Evolutionary conservation across 176 grass and related monocot genomes (phyloP), one percentile per base, ranked within the genome.

Genomic region (Aegilops bicornis): DNA sequence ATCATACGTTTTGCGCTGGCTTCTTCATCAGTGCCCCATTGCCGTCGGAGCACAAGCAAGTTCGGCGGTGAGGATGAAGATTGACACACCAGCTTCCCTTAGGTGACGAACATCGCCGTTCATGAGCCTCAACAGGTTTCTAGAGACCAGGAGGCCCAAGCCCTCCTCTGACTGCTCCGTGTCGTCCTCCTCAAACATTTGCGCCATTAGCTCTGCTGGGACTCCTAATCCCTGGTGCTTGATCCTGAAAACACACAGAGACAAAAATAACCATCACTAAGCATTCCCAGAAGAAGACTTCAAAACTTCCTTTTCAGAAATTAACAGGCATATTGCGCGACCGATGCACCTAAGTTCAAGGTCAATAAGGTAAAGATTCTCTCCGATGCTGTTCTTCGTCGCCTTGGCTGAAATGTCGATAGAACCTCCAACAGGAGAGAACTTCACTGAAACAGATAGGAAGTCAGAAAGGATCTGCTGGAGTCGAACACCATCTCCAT

Each of bases 391-490:
- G 40, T 92, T 89, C 79, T 94, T 98, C 9, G 84, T 90, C 29
- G 94, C 54, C 66, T 78, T 91, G 73, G 79, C 78, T 78, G 83
- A 69, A 31, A 98, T 85, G 70, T 98, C 93, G 58, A 98, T 77
- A 42, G 84, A 89, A 58, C 93, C 87, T 60, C 96, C 93, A 58
- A 86, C 86, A 64, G 93, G 93, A 71, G 92, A 98, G 65, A 89
- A 98, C 82, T 98, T 98, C 52, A 96, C 90, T 0, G 96, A 96
- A 54, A 96, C 59, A 12, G 86, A 78, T 48, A 98, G 85, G 79
- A 98, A 94, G 62, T 94, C 90, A 17, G 96, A 89, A 72, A 96
- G 85, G 69, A 98, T 96, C 85, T 96, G 96, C 69, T 98, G 93
- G 33, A 98, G 86, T 74, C 96, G 89, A 79, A 94, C 86, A 77